phyloP scores from a whole-genome alignment of 2,329 filamentous ascomycete genomes.

The Ilyonectria robusta region DNA sequence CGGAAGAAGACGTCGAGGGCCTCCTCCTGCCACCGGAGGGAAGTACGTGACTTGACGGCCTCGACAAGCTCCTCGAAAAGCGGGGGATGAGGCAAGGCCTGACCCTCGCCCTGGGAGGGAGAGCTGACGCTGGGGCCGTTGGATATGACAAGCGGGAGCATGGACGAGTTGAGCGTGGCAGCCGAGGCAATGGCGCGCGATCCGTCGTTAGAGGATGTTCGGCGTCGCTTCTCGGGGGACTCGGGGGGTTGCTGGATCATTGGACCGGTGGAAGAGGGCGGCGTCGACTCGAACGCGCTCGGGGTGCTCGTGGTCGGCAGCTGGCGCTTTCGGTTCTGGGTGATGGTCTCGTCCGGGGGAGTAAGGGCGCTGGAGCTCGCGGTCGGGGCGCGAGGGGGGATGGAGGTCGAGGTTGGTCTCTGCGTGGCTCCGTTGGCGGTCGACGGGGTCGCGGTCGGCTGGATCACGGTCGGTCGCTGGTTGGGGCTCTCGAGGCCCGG shows the following conservation, averaged over 20 bases:
- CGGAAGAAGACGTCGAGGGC: slow-evolving; percentile 72
- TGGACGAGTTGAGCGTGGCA: slow-evolving; percentile 50
- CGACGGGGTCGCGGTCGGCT: slow-evolving; percentile 48
- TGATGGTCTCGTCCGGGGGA: slow-evolving; percentile 67
- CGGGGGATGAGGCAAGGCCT: slow-evolving; percentile 35
- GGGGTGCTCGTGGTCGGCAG: slow-evolving; percentile 42
- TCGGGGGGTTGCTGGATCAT: slow-evolving; percentile 47
- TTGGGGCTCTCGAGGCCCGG: slow-evolving; percentile 45
- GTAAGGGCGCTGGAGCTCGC: slow-evolving; percentile 64
- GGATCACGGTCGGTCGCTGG: slow-evolving; percentile 47
- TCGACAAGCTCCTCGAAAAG: slow-evolving; percentile 59
- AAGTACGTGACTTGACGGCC: slow-evolving; percentile 55
- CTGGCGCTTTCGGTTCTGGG: slow-evolving; percentile 61
- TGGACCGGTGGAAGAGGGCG: slow-evolving; percentile 37
- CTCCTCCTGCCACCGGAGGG: slow-evolving; percentile 68
- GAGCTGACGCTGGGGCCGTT: slow-evolving; percentile 37
- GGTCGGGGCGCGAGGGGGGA: slow-evolving; percentile 58
- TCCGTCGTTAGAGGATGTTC: slow-evolving; percentile 48
- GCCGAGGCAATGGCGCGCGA: slow-evolving; percentile 45
- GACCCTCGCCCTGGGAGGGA: slow-evolving; percentile 40
- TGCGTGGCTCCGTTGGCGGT: slow-evolving; percentile 41
- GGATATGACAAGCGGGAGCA: slow-evolving; percentile 38
- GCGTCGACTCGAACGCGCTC: slow-evolving; percentile 40
- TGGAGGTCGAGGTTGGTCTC: slow-evolving; percentile 50
- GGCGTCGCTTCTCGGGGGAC: slow-evolving; percentile 53